Evolutionary conservation across 768 basidiomycete genomes (phyloP), one percentile per base, ranked within the genome.

Genomic region (Infundibulicybe gibba): DNA sequence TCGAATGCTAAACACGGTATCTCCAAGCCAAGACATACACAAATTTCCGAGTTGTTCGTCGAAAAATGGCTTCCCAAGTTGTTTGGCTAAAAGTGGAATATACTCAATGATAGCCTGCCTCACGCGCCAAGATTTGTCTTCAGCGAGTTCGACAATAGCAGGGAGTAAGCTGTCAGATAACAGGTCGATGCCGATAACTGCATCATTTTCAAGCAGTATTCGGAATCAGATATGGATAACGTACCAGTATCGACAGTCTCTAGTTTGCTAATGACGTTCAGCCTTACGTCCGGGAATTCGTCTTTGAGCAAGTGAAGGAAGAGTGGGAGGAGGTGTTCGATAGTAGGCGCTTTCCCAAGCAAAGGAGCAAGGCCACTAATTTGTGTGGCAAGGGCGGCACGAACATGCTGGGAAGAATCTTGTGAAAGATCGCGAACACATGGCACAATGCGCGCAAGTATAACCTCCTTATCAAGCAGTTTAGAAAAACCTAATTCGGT

Each of bases 81-180:
- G 97, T n/a, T 87, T 94, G 37, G 97, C 94, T 40, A 99, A 86
- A 16, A 98, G 81, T n/a, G 97, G 97, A 57, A 99, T 90, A 70
- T 99, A 97, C 68, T 98, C 97, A 67, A 99, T 99, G 71, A 99
- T 98, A 6, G 97, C 97, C 67, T 99, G 97, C 56, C 97, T 87
- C 15, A 99, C 95, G 21, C 97, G 88, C 97, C 97, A 99, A 50
- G 97, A 97, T 65, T 98, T 99, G 74, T 99, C 97, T 66, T 98
- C 95, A 6, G 97, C 97, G 31, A 99, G 76, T 62, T 98, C 91
- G 52, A 98, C 90, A 54, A 99, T 98, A 32, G 97, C 97, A 8
- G 97, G 97, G 25, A 99, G 80, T 32, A 99, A 85, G 54, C 91
- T 94, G 55, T 94, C 93, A 1, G 93, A 92, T 43, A 99, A 71